Conservation (phyloP, 352 stramenopile genomes). For the Phytopythium sindhum region DNA sequence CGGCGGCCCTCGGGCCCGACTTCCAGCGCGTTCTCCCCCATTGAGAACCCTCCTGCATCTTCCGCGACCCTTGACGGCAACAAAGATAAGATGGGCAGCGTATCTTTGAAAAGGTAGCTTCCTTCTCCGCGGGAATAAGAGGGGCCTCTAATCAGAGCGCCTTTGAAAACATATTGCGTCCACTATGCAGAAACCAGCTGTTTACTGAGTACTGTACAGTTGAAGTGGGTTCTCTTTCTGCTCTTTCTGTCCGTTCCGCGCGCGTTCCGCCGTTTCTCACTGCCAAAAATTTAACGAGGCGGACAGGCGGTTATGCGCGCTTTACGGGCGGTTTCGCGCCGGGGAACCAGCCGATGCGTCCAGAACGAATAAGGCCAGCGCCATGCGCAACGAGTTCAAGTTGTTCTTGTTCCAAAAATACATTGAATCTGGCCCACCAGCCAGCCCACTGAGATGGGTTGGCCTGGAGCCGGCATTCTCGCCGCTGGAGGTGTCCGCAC, state of each 20-base stretch:
- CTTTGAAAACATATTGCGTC: not conserved
- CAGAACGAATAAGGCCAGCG: not conserved
- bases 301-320: not conserved
- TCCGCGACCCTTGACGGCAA: constrained; percentile 2
- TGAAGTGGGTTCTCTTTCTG: not conserved
- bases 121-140: constrained; percentile 1
- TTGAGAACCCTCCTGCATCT: not conserved
- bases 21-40: not conserved
- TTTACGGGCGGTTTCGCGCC: not conserved
- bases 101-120: constrained; percentile 6
- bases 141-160: constrained; percentile 2
- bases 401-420: constrained; percentile 1
- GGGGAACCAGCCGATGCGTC: not conserved
- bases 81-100: constrained; percentile 8
- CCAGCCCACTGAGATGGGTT: not conserved
- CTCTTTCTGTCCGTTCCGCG: not conserved
- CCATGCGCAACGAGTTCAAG: not conserved
- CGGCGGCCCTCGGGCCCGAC: not conserved
- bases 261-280: not conserved
- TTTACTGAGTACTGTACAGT: not conserved
- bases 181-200: not conserved
- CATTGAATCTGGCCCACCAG: not conserved
- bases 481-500: not conserved
- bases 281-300: not conserved
- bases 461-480: not conserved